phyloP scores from a whole-genome alignment of 2,329 filamentous ascomycete genomes.

The Seiridium cupressi region DNA sequence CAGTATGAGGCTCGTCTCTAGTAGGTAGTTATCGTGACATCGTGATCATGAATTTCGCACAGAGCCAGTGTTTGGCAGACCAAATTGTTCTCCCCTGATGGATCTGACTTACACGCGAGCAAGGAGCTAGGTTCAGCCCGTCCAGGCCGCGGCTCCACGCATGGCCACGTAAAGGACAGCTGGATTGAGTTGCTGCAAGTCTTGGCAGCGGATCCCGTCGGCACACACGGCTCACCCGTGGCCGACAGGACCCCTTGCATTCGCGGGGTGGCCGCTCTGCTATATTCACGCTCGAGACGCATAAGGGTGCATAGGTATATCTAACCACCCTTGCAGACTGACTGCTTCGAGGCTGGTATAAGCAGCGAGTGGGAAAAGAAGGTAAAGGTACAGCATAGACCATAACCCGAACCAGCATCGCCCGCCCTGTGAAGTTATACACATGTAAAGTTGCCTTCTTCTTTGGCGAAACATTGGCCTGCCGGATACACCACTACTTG shows the following conservation, averaged over 20 bases:
- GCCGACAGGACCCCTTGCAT: not conserved
- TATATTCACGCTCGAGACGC: not conserved
- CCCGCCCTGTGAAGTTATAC: too few species aligned
- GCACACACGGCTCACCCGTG: too few species aligned
- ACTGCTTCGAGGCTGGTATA: too few species aligned
- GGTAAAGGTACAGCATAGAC: too few species aligned
- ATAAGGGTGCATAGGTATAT: too few species aligned
- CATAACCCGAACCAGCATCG: too few species aligned
- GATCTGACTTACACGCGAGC: not conserved
- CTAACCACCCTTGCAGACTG: too few species aligned
- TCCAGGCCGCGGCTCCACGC: not conserved
- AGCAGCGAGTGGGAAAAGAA: too few species aligned
- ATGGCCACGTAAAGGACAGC: conserved; percentile 6
- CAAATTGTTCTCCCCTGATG: not conserved
- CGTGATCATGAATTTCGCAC: not conserved
- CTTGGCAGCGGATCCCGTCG: not conserved
- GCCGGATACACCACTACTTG: too few species aligned
- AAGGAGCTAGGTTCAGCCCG: not conserved
- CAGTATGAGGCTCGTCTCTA: not conserved
- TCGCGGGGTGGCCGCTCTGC: not conserved
- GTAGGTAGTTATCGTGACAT: not conserved
- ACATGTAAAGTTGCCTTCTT: too few species aligned
- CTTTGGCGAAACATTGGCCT: too few species aligned
- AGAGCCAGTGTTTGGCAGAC: not conserved
- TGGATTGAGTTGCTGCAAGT: not conserved